phyloP scores from a whole-genome alignment of 345 rosid species.

The Boechera stricta region DNA sequence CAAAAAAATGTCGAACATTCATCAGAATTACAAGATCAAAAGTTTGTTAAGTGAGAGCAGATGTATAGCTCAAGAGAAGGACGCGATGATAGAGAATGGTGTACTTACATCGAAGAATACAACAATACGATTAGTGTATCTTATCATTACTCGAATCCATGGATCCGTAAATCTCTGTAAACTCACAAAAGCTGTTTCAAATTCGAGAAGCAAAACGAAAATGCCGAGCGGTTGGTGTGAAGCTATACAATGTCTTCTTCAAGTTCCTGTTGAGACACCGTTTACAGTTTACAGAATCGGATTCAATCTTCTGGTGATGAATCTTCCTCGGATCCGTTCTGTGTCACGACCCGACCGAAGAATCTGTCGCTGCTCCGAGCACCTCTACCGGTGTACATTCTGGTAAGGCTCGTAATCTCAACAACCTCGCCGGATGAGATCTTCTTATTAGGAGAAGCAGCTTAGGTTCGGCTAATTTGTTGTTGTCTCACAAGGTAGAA shows the following conservation, averaged over 20 bases:
- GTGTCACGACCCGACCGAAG: conserved; percentile 80
- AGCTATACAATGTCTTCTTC: conserved; percentile 92
- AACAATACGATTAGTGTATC: conserved; percentile 82
- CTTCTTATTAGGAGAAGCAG: conserved; percentile 58
- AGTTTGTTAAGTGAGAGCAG: not conserved
- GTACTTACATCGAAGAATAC: conserved; percentile 79
- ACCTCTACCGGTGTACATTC: conserved; percentile 45
- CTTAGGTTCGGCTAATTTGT: conserved; percentile 48
- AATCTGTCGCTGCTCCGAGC: conserved; percentile 62
- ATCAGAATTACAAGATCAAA: conserved; percentile 17
- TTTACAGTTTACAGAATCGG: conserved; percentile 60
- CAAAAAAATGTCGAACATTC: too few relatives aligned
- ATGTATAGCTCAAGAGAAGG: not conserved
- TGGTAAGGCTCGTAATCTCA: conserved; percentile 37
- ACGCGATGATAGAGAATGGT: not conserved
- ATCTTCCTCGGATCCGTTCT: conserved; percentile 58
- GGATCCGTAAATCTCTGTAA: conserved; percentile 34
- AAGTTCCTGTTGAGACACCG: conserved; percentile 86
- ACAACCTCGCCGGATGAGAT: conserved; percentile 45
- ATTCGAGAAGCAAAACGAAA: not conserved
- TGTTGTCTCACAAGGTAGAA: conserved; percentile 36
- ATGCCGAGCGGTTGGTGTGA: conserved; percentile 90
- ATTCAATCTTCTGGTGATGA: conserved; percentile 56
- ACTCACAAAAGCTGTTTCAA: not conserved
- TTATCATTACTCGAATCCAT: conserved; percentile 42